Base-by-base conservation (phyloP, 2,329 filamentous ascomycete genomes). In the Colletotrichum australisinense region DNA sequence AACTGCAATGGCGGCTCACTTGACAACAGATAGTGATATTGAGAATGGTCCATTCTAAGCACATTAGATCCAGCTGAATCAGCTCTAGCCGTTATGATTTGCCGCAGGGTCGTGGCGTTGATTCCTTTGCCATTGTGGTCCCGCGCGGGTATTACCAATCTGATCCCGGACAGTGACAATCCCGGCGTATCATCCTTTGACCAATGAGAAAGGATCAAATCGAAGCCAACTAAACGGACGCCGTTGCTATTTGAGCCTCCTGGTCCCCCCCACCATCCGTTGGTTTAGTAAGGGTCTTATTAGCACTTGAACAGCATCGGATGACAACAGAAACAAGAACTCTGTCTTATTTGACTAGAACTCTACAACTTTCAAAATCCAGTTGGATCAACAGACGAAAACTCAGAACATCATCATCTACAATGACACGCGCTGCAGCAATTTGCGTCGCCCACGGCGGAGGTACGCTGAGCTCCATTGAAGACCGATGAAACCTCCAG, bases 381-480 rank as follows among this genome's bases (percentile, higher is more conserved):
- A 30, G 52, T 22, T 66, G 30, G 19, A 35, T 46, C 52, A 11
- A 14, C 24, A 1, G 16, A 30, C 63, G 35, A 26, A 71, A 42
- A 1, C 24, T 62, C 9, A 42, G 35, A 64, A 70, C 26, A n/a
- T 24, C 67, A 11, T 26, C 55, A 12, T 22, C 66, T 70, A 80
- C 69, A 26, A 87, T 86, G 85, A 74, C 82, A 22, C 77, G 86
- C 62, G 86, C 80, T 8, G 84, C 86, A 14, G 83, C 86, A 11
- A 80, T 88, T 76, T 85, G 84, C n/a, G 80, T 88, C 24, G 86
- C 86, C n/a, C 86, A 88, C 74, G 86, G 86, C 52, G 86, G 86
- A 77, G 85, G 85, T 85, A 77, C 68, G 80, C 75, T n/a, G 22
- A 19, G 28, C 28, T 16, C 56, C 30, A 11, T 19, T 32, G 22